Evolutionary conservation across 2,329 filamentous ascomycete species (phyloP).

Genomic region (Cladosporium sp.): DNA sequence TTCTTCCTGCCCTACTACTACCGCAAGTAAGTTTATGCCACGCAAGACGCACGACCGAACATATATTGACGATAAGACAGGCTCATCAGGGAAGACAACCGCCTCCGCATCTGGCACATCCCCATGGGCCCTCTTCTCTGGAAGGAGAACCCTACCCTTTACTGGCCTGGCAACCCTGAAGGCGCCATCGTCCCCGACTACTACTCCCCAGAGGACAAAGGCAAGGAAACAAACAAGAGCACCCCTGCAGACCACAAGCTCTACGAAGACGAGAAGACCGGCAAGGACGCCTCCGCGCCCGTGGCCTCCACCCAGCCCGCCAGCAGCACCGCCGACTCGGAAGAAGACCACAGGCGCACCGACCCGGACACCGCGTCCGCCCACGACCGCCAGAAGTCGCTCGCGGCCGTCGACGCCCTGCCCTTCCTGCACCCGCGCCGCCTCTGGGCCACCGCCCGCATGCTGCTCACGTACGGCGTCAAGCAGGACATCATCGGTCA

Average conservation of each 20-base stretch:
- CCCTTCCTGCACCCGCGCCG: slow-evolving; percentile 10
- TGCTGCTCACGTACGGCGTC: slow-evolving; percentile 9
- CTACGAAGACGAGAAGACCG: not conserved
- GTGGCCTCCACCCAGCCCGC: not conserved
- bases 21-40: not conserved
- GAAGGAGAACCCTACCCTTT: slow-evolving; percentile 18
- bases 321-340: not conserved
- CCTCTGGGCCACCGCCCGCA: slow-evolving; percentile 4
- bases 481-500: slow-evolving; percentile 13
- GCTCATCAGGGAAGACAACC: slow-evolving; percentile 19
- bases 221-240: not conserved
- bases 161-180: slow-evolving; percentile 22
- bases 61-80: no score
- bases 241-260: not conserved
- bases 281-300: not conserved
- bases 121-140: slow-evolving; percentile 22
- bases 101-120: slow-evolving; percentile 19
- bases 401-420: slow-evolving; percentile 4
- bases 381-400: not conserved
- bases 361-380: not conserved
- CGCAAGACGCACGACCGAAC: no score
- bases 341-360: not conserved
- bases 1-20: slow-evolving; percentile 18
- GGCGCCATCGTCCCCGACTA: slow-evolving; percentile 24
- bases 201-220: slow-evolving; percentile 18